Evolutionary conservation across 192 early-diverging fungal genomes (phyloP).

Genomic region (Paraglomus occultum): DNA sequence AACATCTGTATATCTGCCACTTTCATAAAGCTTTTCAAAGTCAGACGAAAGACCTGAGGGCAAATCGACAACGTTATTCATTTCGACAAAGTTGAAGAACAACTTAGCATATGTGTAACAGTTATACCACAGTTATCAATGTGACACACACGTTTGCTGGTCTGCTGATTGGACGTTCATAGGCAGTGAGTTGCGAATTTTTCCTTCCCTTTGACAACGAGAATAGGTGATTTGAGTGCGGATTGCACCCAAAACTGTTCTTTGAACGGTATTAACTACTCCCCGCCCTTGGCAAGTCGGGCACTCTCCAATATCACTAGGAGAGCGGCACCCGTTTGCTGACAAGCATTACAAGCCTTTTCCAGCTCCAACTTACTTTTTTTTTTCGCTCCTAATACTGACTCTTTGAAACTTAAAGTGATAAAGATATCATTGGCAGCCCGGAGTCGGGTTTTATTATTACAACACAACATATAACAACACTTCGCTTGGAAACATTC

Average conservation of each 20-base stretch:
- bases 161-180: no score
- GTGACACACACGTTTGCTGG: no score
- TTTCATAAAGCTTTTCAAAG: no score
- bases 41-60: no score
- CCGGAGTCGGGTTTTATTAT: not conserved
- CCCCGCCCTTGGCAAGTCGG: not conserved
- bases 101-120: not conserved
- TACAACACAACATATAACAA: no score
- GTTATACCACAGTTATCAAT: not conserved
- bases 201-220: not conserved
- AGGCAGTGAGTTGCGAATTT: no score
- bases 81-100: no score
- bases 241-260: slow-evolving; percentile 4
- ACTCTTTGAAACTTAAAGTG: not conserved
- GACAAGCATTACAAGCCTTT: slow-evolving; percentile 1
- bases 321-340: not conserved
- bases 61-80: no score
- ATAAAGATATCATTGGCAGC: not conserved
- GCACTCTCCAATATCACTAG: not conserved
- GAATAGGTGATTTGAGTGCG: slow-evolving; percentile 12
- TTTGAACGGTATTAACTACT: slow-evolving; percentile 8
- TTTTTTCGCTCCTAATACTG: slow-evolving; percentile 9
- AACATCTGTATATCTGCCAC: no score
- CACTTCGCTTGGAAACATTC: no score
- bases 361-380: slow-evolving; percentile 1